These are phyloP conservation scores for Dalbergia cochinchinensis DNA, from an alignment of 306 rosid species.

Conservation along the genomic window DNA sequence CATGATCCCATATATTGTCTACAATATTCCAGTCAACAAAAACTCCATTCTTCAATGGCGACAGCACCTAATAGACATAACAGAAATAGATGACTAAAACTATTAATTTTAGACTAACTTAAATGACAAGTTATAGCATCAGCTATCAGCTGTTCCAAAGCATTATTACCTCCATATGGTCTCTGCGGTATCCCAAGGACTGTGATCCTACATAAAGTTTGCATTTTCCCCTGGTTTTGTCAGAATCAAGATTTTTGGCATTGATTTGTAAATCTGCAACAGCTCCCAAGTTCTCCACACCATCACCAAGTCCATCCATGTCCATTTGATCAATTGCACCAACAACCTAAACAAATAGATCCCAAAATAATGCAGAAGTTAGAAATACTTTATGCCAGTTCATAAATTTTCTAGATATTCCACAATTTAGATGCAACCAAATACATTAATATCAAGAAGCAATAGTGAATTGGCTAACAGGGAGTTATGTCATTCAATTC, in stretches of 20 bases:
- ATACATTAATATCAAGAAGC: background rate
- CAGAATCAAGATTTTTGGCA: conserved; percentile 62
- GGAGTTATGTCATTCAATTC: too few relatives aligned
- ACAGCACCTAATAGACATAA: conserved; percentile 59
- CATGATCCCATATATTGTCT: conserved; percentile 88
- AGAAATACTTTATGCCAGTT: background rate
- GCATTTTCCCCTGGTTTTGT: conserved; percentile 70
- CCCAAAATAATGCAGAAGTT: background rate
- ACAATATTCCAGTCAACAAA: conserved; percentile 84
- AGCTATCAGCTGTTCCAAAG: conserved; percentile 25
- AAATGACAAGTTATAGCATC: background rate
- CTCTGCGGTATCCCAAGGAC: conserved; percentile 78
- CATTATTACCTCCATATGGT: conserved; percentile 72
- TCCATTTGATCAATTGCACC: conserved; percentile 85
- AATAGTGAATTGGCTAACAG: background rate
- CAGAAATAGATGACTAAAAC: conserved; percentile 17
- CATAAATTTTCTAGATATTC: background rate
- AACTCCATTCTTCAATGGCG: conserved; percentile 75
- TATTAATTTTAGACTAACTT: background rate
- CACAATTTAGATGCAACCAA: conserved; percentile 11
- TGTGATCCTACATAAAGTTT: conserved; percentile 79
- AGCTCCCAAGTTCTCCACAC: conserved; percentile 63
- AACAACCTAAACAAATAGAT: conserved; percentile 60
- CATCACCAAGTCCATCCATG: conserved; percentile 62
- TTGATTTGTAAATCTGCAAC: conserved; percentile 61